Conservation (phyloP, 441 rosid species). For the Macaranga tanarius region DNA sequence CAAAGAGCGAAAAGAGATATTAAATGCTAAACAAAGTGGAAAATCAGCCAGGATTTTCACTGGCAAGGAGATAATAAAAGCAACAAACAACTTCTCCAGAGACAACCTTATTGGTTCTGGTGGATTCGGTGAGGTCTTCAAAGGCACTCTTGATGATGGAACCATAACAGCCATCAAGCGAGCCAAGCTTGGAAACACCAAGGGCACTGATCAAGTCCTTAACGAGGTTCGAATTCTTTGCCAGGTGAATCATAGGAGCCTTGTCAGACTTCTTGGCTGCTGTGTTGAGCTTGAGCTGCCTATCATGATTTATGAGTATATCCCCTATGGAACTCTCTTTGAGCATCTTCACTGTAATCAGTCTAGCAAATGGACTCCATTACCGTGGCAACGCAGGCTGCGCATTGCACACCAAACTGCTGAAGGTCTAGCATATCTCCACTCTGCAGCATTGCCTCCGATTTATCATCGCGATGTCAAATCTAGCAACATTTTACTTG, state of each 20-base stretch:
- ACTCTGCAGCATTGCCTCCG: constrained; percentile 55
- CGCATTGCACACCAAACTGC: constrained; percentile 52
- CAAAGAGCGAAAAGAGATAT: constrained; percentile 42
- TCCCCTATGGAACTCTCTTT: constrained; percentile 51
- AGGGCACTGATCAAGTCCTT: constrained; percentile 53
- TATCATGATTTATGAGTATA: constrained; percentile 56
- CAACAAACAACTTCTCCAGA: constrained; percentile 47
- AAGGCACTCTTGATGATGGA: constrained; percentile 49
- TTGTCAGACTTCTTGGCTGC: constrained; percentile 37
- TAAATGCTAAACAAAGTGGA: constrained; percentile 40
- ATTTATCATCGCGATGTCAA: constrained; percentile 65
- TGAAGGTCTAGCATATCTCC: constrained; percentile 61
- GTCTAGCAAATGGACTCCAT: constrained; percentile 26
- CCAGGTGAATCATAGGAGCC: constrained; percentile 66
- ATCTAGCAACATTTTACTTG: constrained; percentile 61
- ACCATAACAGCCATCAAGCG: constrained; percentile 60
- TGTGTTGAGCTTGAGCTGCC: constrained; percentile 56
- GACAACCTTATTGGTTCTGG: constrained; percentile 47
- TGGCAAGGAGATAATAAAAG: constrained; percentile 45
- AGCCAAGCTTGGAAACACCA: constrained; percentile 51
- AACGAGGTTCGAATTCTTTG: constrained; percentile 63
- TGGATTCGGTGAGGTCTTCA: constrained; percentile 58
- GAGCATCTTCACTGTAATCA: constrained; percentile 44
- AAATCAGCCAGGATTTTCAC: constrained; percentile 43
- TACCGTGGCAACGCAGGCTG: constrained; percentile 47